Evolutionary conservation across 768 basidiomycete species (phyloP).

Genomic region (Obba rivulosa): DNA sequence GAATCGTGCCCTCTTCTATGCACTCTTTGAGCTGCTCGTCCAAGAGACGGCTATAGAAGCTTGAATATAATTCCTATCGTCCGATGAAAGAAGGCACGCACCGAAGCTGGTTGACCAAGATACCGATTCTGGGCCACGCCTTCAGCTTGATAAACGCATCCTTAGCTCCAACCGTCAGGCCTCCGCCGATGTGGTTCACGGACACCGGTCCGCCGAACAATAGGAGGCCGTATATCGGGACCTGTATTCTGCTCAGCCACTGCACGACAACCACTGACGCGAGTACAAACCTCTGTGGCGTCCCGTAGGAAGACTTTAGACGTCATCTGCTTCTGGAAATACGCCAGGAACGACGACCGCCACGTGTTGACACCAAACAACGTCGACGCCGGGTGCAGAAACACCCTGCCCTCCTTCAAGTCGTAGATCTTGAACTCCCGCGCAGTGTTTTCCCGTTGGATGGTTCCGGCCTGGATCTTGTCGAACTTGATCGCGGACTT

Average conservation of each 20-base stretch:
- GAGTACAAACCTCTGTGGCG: constrained; percentile 66
- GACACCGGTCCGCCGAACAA: constrained; percentile 79
- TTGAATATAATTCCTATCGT: background rate
- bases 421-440: constrained; percentile 84
- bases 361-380: constrained; percentile 70
- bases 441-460: constrained; percentile 81
- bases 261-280: background rate
- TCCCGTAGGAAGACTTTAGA: constrained; percentile 83
- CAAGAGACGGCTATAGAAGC: constrained; percentile 49
- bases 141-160: constrained; percentile 55
- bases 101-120: constrained; percentile 84
- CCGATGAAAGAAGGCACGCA: constrained; percentile 26
- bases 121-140: constrained; percentile 88
- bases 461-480: constrained; percentile 74
- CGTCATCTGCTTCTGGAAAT: constrained; percentile 79
- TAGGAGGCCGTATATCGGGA: constrained; percentile 83
- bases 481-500: constrained; percentile 76
- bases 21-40: constrained; percentile 61
- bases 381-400: constrained; percentile 79
- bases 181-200: constrained; percentile 79
- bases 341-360: constrained; percentile 75
- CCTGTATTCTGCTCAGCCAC: constrained; percentile 31
- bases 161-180: constrained; percentile 55
- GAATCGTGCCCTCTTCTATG: constrained; percentile 55
- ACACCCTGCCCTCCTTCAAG: constrained; percentile 54